Evolutionary conservation across 2,329 filamentous ascomycete genomes (phyloP), one percentile per base, ranked within the genome.

Genomic region (Xenosphaeropsis pyriputrescens): DNA sequence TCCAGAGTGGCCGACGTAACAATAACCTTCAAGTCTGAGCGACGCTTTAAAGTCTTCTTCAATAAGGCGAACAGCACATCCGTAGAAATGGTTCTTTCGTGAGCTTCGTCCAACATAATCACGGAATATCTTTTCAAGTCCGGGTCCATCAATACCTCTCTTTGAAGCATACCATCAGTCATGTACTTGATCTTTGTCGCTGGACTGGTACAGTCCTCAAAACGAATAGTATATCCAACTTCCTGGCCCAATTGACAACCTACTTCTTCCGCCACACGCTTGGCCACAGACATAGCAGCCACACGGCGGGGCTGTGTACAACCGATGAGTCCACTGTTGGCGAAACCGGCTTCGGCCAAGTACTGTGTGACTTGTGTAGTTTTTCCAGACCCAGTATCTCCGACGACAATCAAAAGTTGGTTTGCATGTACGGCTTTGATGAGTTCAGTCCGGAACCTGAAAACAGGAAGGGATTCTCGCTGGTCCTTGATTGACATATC

Each of bases 101-200:
- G 91, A 4, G 91, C 91, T 56, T 98, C 91, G 56, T 98, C 91
- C 49, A 98, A 70, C 79, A 98, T 98, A 52, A 98, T 95, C 43
- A 91, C 85, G 1, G 86, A 93, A 55, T 98, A 98, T 46, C 83
- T 76, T 52, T 72, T 82, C 47, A 98, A 63, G 50, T 94, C 82
- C 1, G 88, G 83, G 55, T 98, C 91, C 47, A 95, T 71, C 37
- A 98, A 69, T 55, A 95, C 86, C 62, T 98, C 91, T 64, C 91
- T 75, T 61, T 95, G 79, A 56, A 98, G 72, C 84, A 96, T 96
- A 59, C 91, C 91, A 52, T 98, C 91, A 13, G 91, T 98, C 89
- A 98, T 95, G 63, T 98, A 98, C 64, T 98, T 98, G 65, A 98
- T 94, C 53, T 79, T 85, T 1, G 91, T 98, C 14, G 79, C 71